Percentiles rank a stretch among this genome's conserved stretches.
Conservation (phyloP, 192 early-diverging fungal genomes). For the Dispira parvispora region DNA sequence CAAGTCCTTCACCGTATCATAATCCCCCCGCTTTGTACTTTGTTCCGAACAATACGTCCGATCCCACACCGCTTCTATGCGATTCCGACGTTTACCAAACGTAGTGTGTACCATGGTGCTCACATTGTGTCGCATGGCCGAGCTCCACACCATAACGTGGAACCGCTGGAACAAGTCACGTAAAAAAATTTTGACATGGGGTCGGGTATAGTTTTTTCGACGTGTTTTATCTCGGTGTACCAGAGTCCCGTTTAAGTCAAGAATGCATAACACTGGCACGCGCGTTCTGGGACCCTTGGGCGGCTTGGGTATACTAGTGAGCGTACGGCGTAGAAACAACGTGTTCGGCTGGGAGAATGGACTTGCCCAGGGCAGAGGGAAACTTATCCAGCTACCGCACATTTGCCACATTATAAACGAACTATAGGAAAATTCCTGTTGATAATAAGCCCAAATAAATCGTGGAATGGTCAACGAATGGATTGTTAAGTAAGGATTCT, state of each 20-base stretch:
- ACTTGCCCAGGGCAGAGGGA: no score
- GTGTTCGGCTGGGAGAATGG: no score
- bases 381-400: no score
- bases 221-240: not conserved
- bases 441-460: no score
- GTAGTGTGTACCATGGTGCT: conserved; percentile 29
- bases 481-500: no score
- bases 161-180: conserved; percentile 34
- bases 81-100: conserved; percentile 17
- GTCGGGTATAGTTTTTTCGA: conserved; percentile 21
- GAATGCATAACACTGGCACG: not conserved
- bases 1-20: not conserved
- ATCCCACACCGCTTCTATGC: not conserved
- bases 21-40: not conserved
- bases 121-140: conserved; percentile 37
- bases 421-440: no score
- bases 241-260: not conserved
- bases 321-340: no score
- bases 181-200: conserved; percentile 33
- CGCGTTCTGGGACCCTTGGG: no score
- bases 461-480: no score
- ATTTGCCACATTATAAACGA: no score
- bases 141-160: conserved; percentile 61
- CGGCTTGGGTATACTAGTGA: no score
- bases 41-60: not conserved